Evolutionary conservation across 2,329 filamentous ascomycete genomes (phyloP).

Genomic region (Esteya vermicola): DNA sequence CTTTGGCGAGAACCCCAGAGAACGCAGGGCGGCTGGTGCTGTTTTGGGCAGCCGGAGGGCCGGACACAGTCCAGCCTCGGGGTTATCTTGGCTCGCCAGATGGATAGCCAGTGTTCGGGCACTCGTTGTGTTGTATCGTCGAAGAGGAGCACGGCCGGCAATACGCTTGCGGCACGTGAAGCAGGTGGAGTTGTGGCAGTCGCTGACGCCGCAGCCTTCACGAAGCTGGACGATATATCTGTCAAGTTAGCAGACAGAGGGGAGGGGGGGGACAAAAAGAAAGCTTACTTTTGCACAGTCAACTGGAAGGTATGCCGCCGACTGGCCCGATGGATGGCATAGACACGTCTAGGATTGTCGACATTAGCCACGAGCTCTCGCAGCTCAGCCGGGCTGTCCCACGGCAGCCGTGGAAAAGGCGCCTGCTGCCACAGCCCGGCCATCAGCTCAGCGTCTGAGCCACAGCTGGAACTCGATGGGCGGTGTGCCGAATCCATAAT

Average conservation of each 20-base stretch:
- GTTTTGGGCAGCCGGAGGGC: conserved; percentile 27
- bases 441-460: conserved; percentile 31
- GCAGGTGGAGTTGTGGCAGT: conserved; percentile 65
- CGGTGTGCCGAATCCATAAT: conserved; percentile 29
- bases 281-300: conserved; percentile 46
- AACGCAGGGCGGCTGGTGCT: conserved; percentile 29
- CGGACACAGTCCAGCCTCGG: conserved; percentile 54
- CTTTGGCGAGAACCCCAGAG: conserved; percentile 30
- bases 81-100: conserved; percentile 66
- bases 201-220: conserved; percentile 56
- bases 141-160: conserved; percentile 52
- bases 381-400: conserved; percentile 45
- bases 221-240: conserved; percentile 75
- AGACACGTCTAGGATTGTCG: conserved; percentile 46
- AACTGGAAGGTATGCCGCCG: conserved; percentile 51
- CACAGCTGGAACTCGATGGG: background rate
- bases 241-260: conserved; percentile 8
- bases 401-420: conserved; percentile 42
- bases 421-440: conserved; percentile 48
- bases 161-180: conserved; percentile 62
- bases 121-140: conserved; percentile 68
- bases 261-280: background rate
- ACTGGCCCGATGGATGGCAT: conserved; percentile 44
- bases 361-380: conserved; percentile 40
- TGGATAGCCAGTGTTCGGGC: conserved; percentile 70